Percentiles rank a stretch among this genome's conserved stretches.
These are phyloP conservation scores for Globisporangium alternatum DNA, from an alignment of 352 stramenopile species.

Conservation along the genomic window DNA sequence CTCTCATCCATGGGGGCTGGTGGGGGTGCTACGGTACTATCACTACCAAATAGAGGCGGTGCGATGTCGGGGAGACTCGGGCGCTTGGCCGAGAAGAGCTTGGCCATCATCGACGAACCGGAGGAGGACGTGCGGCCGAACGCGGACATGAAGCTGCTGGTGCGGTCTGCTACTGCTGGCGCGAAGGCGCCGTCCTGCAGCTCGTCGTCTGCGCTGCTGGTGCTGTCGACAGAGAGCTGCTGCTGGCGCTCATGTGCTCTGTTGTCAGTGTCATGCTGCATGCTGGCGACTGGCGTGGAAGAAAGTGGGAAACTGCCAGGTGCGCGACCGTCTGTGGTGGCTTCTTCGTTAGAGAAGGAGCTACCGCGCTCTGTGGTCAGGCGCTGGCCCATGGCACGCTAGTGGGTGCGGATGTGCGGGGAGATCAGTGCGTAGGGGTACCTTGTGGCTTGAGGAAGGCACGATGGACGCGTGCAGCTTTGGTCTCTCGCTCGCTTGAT, in stretches of 20 bases:
- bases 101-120: constrained; percentile 16
- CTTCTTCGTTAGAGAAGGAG: background rate
- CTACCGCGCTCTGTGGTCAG: constrained; percentile 27
- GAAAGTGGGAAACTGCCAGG: constrained; percentile 12
- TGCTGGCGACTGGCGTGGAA: background rate
- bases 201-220: constrained; percentile 1
- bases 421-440: background rate
- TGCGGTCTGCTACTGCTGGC: background rate
- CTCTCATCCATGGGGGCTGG: background rate
- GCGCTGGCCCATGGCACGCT: constrained; percentile 31
- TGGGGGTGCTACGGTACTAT: background rate
- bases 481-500: background rate
- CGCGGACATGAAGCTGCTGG: constrained; percentile 12
- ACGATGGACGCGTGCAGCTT: background rate
- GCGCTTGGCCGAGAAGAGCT: constrained; percentile 21
- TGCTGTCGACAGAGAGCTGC: background rate
- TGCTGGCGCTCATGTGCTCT: background rate
- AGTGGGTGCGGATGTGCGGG: background rate
- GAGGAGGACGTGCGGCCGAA: constrained; percentile 18
- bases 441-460: background rate
- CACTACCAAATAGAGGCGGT: background rate
- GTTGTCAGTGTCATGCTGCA: background rate
- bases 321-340: background rate
- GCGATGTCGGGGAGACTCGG: constrained; percentile 9
- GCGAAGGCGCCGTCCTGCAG: background rate